A percentile compares a stretch with the other conserved stretches of the same genome.
phyloP scores from a whole-genome alignment of 192 early-diverging fungal genomes.

The Umbelopsis vinacea region DNA sequence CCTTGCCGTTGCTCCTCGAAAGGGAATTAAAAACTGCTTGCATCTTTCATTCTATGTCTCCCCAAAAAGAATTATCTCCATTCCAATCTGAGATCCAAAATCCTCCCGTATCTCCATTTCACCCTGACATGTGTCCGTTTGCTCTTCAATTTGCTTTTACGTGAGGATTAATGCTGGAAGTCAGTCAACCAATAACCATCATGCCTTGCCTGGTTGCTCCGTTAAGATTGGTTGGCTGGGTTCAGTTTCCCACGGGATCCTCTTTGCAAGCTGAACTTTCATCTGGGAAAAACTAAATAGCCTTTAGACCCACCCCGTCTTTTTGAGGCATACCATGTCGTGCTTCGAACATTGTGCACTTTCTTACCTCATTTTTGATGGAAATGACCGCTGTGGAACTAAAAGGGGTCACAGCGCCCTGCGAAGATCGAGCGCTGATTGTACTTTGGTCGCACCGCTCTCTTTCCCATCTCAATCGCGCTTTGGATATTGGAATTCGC shows the following conservation, averaged over 20 bases:
- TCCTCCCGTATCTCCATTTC: neutral
- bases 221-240: neutral
- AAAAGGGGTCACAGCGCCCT: neutral
- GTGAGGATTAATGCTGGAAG: neutral
- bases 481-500: neutral
- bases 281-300: slow-evolving; percentile 21
- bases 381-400: too few species aligned
- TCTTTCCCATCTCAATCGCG: neutral
- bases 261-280: slow-evolving; percentile 5
- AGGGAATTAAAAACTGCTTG: neutral
- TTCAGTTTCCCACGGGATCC: slow-evolving; percentile 8
- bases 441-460: neutral
- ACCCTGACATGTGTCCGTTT: slow-evolving; percentile 7
- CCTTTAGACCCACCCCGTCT: neutral
- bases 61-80: slow-evolving; percentile 1
- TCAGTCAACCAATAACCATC: neutral
- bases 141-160: neutral
- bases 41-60: neutral
- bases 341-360: neutral
- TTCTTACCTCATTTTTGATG: neutral
- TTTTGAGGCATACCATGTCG: neutral
- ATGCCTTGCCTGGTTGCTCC: neutral
- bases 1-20: too few species aligned
- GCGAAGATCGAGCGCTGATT: slow-evolving; percentile 3
- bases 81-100: slow-evolving; percentile 20